Base-by-base conservation (phyloP, 495 filamentous ascomycete genomes). In the Neurospora sp. region DNA sequence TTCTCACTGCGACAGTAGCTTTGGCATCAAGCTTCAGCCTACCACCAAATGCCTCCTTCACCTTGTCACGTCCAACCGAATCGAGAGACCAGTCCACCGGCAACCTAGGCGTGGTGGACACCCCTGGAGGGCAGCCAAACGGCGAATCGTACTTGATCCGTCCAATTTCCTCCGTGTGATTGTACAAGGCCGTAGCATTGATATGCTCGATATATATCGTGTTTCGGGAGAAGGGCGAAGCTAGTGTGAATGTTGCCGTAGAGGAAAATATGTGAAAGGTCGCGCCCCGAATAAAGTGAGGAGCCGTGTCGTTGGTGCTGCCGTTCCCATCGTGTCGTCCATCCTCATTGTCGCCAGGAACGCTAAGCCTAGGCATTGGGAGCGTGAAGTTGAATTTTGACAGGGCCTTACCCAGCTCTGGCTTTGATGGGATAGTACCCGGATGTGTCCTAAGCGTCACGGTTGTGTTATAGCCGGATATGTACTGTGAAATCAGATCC, bases 181-280 rank as follows among this genome's bases (percentile, higher is more conserved):
- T 92, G 76, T 98, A 96, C 75, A 89, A 90, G 0, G 96, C 93
- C 1, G 91, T 94, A 20, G 94, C 96, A 76, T 97, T 90, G 72
- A 99, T 84, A 48, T 83, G 87, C 23, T 92, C 91, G 76, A 99
- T 86, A 73, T 87, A 91, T 23, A 99, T 80, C 1, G 87, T 92
- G 23, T 90, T 91, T 72, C 89, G 82, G 54, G 83, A 82, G 4
- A 97, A 84, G 0, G 96, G 96, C 3, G 94, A 97, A 59, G 88
- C 85, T 42, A 99, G 85, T 1, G 89, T 90, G 84, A 99, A 97
- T 5, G 91, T 88, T 37, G 94, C 95, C 1, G 92, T 95, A 12
- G 92, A 96, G 38, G 93, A 93, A 75, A 93, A 87, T 75, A 99
- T 77, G 82, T 97, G 93, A 78, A 94, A 93, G 74, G 90, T 95